These are phyloP conservation scores for Arthrinium puccinioides DNA, from an alignment of 2,329 filamentous ascomycete species.

Conservation along the genomic window DNA sequence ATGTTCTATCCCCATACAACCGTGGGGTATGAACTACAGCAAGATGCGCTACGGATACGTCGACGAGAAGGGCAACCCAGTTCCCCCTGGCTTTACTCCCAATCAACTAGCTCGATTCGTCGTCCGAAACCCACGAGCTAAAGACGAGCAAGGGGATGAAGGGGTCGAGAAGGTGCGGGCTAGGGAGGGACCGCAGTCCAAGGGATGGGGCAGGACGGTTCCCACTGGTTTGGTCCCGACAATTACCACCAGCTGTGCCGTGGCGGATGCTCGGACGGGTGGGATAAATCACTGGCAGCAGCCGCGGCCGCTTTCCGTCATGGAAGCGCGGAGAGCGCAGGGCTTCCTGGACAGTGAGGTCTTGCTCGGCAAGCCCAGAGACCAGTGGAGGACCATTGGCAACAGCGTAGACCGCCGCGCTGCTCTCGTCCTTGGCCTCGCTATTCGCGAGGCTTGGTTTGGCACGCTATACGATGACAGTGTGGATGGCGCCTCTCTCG, in stretches of 20 bases:
- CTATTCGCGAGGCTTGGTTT: slow-evolving; percentile 51
- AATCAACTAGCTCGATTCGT: no score
- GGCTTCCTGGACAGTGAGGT: slow-evolving; percentile 65
- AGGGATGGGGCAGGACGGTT: slow-evolving; percentile 45
- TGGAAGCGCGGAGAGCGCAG: slow-evolving; percentile 64
- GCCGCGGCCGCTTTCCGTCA: slow-evolving; percentile 51
- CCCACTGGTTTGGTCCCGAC: slow-evolving; percentile 52
- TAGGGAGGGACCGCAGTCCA: slow-evolving; percentile 13
- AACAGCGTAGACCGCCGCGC: slow-evolving; percentile 70
- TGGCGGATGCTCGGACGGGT: slow-evolving; percentile 49
- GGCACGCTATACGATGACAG: slow-evolving; percentile 18
- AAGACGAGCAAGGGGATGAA: slow-evolving; percentile 24
- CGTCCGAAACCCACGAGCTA: slow-evolving; percentile 13
- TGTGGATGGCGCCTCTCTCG: background rate
- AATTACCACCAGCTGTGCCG: slow-evolving; percentile 46
- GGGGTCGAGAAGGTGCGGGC: slow-evolving; percentile 22
- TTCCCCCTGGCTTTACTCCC: background rate
- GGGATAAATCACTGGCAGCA: slow-evolving; percentile 59
- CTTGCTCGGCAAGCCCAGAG: slow-evolving; percentile 45
- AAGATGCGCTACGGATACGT: slow-evolving; percentile 29
- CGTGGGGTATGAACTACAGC: slow-evolving; percentile 44
- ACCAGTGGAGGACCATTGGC: slow-evolving; percentile 62
- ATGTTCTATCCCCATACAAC: slow-evolving; percentile 50
- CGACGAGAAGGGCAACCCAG: slow-evolving; percentile 24
- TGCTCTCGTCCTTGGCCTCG: slow-evolving; percentile 57